Percentiles rank a stretch among this genome's conserved stretches.
phyloP scores from a whole-genome alignment of 2,329 filamentous ascomycete genomes.

The Penicillium palitans region DNA sequence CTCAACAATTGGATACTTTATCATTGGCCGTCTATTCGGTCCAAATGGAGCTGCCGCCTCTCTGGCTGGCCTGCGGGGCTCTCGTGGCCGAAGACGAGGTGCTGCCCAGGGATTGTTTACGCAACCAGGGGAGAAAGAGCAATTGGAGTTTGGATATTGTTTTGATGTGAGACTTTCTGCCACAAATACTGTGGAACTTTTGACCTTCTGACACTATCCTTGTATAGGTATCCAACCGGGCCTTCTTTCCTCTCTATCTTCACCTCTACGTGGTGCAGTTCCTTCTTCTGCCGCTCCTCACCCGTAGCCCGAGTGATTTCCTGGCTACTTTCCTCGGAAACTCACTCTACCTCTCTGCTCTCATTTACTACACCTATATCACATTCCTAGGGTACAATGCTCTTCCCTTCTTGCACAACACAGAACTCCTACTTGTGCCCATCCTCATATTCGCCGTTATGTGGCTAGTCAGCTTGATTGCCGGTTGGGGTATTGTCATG shows the following conservation, averaged over 20 bases:
- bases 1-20: slow-evolving; percentile 63
- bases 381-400: slow-evolving; percentile 70
- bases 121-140: slow-evolving; percentile 57
- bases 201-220: background rate
- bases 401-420: slow-evolving; percentile 66
- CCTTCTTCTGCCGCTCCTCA: slow-evolving; percentile 61
- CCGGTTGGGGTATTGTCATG: slow-evolving; percentile 48
- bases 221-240: slow-evolving; percentile 59
- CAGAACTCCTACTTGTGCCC: slow-evolving; percentile 63
- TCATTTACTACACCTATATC: slow-evolving; percentile 67
- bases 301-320: slow-evolving; percentile 44
- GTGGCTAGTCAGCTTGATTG: slow-evolving; percentile 56
- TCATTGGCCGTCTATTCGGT: slow-evolving; percentile 62
- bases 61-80: slow-evolving; percentile 48
- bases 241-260: slow-evolving; percentile 67
- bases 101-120: slow-evolving; percentile 59
- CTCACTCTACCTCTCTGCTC: slow-evolving; percentile 64
- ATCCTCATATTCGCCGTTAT: slow-evolving; percentile 60
- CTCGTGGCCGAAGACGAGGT: slow-evolving; percentile 50
- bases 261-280: slow-evolving; percentile 69
- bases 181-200: background rate
- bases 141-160: slow-evolving; percentile 69
- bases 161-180: slow-evolving; percentile 59
- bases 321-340: slow-evolving; percentile 61
- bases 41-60: slow-evolving; percentile 50